phyloP scores from a whole-genome alignment of 208 protist genomes.

The Trypanosoma scelopori region DNA sequence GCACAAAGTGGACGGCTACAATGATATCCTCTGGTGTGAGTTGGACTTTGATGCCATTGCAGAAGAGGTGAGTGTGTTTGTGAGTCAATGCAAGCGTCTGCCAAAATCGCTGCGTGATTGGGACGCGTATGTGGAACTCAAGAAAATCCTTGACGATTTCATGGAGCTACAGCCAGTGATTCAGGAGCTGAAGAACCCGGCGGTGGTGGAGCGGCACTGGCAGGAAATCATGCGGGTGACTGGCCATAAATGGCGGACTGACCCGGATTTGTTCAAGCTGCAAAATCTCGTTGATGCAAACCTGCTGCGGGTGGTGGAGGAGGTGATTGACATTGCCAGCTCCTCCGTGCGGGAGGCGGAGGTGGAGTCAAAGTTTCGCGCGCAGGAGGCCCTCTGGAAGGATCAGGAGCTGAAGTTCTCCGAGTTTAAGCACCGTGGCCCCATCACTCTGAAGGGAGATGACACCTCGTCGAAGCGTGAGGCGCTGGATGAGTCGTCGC shows the following conservation, averaged over 20 bases:
- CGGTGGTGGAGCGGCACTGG: constrained; percentile 95
- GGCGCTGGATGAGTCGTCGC: constrained; percentile 94
- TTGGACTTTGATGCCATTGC: constrained; percentile 94
- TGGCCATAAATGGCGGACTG: constrained; percentile 87
- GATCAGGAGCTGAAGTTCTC: constrained; percentile 93
- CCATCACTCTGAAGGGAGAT: constrained; percentile 93
- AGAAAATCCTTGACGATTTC: constrained; percentile 95
- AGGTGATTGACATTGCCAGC: constrained; percentile 95
- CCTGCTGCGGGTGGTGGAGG: constrained; percentile 84
- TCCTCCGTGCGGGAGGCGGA: constrained; percentile 95
- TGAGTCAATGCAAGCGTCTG: constrained; percentile 88
- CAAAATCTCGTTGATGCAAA: constrained; percentile 92
- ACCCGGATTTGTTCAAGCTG: constrained; percentile 94
- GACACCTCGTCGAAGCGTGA: constrained; percentile 90
- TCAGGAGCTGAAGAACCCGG: constrained; percentile 89
- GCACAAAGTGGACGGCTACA: constrained; percentile 93
- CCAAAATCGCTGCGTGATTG: constrained; percentile 93
- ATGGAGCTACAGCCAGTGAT: constrained; percentile 94
- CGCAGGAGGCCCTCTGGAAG: constrained; percentile 91
- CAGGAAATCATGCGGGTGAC: constrained; percentile 92
- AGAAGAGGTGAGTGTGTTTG: constrained; percentile 91
- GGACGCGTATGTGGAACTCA: constrained; percentile 94
- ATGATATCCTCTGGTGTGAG: constrained; percentile 94
- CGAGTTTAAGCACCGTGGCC: constrained; percentile 94
- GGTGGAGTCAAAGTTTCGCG: constrained; percentile 94